Percentiles rank a stretch among this genome's conserved stretches.
These are phyloP conservation scores for Laguncularia racemosa DNA, from an alignment of 345 rosid genomes.

Conservation along the genomic window DNA sequence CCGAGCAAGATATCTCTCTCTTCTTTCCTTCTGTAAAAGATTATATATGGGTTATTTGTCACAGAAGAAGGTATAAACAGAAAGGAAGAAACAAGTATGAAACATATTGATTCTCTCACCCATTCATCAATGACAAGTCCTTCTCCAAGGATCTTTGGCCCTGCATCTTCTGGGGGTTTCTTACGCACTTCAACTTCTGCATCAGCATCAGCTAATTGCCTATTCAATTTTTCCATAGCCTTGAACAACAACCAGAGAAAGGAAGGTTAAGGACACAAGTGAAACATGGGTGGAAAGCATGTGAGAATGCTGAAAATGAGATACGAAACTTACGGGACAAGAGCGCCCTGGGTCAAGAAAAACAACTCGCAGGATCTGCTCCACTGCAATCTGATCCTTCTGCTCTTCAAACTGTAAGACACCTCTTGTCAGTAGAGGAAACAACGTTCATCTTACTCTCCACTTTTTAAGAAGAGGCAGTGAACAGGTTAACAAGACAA, in stretches of 20 bases:
- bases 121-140: slow-evolving; percentile 99
- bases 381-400: slow-evolving; percentile 72
- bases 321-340: slow-evolving; percentile 53
- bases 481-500: no score
- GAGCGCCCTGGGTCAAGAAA: slow-evolving; percentile 78
- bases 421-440: no score
- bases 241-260: slow-evolving; percentile 9
- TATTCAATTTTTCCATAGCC: slow-evolving; percentile 85
- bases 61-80: no score
- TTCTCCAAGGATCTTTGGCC: slow-evolving; percentile 85
- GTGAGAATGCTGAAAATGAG: not conserved
- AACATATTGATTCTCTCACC: slow-evolving; percentile 36
- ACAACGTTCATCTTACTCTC: no score
- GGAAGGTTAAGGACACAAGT: not conserved
- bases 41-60: no score
- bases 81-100: no score
- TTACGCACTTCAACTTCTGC: slow-evolving; percentile 75
- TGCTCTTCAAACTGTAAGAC: slow-evolving; percentile 87
- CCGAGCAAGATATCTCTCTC: slow-evolving; percentile 92
- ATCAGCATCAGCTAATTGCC: slow-evolving; percentile 83
- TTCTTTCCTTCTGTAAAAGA: slow-evolving; percentile 68
- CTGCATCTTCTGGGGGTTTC: slow-evolving; percentile 78
- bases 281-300: not conserved
- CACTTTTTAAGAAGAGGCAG: no score
- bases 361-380: slow-evolving; percentile 77